phyloP scores from a whole-genome alignment of 2,329 filamentous ascomycete genomes.

The Diaporthe destruens region DNA sequence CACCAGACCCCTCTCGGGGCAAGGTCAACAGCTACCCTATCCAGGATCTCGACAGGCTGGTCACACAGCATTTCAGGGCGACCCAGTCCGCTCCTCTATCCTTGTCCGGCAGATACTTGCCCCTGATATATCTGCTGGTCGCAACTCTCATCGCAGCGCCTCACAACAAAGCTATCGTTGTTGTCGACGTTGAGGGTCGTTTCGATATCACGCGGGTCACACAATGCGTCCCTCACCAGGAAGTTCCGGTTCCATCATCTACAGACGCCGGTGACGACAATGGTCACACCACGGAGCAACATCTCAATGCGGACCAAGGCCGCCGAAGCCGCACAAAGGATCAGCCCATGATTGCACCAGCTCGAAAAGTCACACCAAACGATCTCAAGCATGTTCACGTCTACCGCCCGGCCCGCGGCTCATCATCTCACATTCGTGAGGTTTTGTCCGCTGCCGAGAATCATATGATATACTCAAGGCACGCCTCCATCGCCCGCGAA shows the following conservation, averaged over 20 bases:
- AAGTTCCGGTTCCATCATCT: conserved; percentile 19
- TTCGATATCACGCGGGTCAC: conserved; percentile 67
- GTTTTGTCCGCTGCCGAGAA: conserved; percentile 57
- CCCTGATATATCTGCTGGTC: conserved; percentile 68
- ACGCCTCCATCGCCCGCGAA: conserved; percentile 59
- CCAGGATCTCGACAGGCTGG: conserved; percentile 60
- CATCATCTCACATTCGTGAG: conserved; percentile 45
- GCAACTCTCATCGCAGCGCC: conserved; percentile 64
- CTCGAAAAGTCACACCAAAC: conserved; percentile 41
- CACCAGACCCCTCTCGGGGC: conserved; percentile 28
- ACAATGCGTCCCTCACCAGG: conserved; percentile 40
- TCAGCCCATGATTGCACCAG: neutral
- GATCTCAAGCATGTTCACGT: conserved; percentile 66
- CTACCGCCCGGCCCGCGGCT: conserved; percentile 55
- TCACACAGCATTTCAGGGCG: conserved; percentile 60
- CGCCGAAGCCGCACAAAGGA: neutral
- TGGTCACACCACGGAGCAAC: conserved; percentile 15
- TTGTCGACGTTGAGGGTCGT: conserved; percentile 67
- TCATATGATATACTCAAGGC: conserved; percentile 64
- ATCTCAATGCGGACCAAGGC: neutral
- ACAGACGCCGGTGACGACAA: neutral
- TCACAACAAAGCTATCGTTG: conserved; percentile 60
- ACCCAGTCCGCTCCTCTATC: conserved; percentile 62
- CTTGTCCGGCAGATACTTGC: conserved; percentile 65
- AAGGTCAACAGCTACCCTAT: conserved; percentile 54